A percentile compares a stretch with the other conserved stretches of the same genome.
These are phyloP conservation scores for Immersiporthe knoxdaviesiana DNA, from an alignment of 2,329 filamentous ascomycete species.

Conservation along the genomic window DNA sequence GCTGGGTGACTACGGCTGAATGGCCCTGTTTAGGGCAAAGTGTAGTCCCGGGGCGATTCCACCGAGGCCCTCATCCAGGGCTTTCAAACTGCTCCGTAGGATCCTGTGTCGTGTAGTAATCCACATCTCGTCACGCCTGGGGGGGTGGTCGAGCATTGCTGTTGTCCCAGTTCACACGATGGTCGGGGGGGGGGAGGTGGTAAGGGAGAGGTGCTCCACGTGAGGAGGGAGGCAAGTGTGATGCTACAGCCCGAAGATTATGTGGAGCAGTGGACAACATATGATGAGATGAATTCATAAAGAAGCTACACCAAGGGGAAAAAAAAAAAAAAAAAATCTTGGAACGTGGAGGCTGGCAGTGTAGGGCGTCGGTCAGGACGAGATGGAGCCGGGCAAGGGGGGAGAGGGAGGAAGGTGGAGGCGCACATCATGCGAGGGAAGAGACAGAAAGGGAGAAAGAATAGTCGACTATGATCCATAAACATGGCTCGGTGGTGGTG, in stretches of 20 bases:
- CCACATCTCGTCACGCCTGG: background rate
- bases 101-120: background rate
- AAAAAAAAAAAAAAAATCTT: background rate
- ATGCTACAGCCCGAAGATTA: background rate
- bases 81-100: background rate
- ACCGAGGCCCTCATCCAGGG: conserved; percentile 11
- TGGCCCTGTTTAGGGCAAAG: conserved; percentile 2
- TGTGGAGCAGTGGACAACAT: background rate
- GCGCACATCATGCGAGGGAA: background rate
- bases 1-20: conserved; percentile 1
- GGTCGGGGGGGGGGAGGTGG: too few species aligned
- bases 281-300: too few species aligned
- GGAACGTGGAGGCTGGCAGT: background rate
- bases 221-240: background rate
- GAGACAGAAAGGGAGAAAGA: background rate
- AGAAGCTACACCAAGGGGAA: background rate
- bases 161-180: background rate
- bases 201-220: background rate
- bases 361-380: conserved; percentile 2
- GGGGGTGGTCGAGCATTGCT: background rate
- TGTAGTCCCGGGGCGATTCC: conserved; percentile 1
- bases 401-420: background rate
- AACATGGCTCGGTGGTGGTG: background rate
- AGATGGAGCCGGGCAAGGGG: background rate
- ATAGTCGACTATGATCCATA: background rate